These are phyloP conservation scores for Xylariaceae sp. DNA, from an alignment of 2,329 filamentous ascomycete species.

Conservation along the genomic window DNA sequence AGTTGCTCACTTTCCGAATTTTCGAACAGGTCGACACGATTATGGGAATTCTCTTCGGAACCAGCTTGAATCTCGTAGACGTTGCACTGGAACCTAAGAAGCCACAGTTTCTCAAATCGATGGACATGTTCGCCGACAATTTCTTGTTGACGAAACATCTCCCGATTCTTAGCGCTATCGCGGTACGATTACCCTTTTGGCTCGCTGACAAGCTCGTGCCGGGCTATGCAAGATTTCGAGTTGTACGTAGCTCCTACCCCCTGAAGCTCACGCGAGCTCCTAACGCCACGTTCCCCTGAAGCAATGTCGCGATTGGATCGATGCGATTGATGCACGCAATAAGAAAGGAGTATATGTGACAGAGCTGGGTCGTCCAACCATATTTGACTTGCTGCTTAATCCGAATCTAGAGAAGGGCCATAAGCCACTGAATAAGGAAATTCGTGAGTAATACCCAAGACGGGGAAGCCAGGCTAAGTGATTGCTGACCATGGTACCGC, in stretches of 20 bases:
- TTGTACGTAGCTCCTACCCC: slow-evolving; percentile 3
- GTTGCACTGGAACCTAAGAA: slow-evolving; percentile 13
- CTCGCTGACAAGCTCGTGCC: slow-evolving; percentile 12
- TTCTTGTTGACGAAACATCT: slow-evolving; percentile 19
- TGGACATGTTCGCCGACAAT: slow-evolving; percentile 21
- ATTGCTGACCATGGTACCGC: too few species aligned
- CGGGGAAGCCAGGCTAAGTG: too few species aligned
- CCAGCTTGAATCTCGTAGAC: neutral
- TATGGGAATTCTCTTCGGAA: slow-evolving; percentile 16
- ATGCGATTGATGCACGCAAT: slow-evolving; percentile 7
- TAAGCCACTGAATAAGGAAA: slow-evolving; percentile 2
- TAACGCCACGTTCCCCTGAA: neutral
- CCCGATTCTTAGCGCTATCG: slow-evolving; percentile 8
- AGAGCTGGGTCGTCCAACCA: slow-evolving; percentile 8
- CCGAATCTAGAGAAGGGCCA: slow-evolving; percentile 13
- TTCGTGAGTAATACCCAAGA: neutral
- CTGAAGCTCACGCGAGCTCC: neutral
- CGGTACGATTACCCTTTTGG: slow-evolving; percentile 5
- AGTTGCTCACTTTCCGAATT: too few species aligned
- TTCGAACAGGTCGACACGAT: slow-evolving; percentile 18
- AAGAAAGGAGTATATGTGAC: slow-evolving; percentile 8
- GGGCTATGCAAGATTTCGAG: slow-evolving; percentile 14
- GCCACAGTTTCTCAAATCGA: slow-evolving; percentile 8
- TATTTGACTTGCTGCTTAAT: slow-evolving; percentile 14
- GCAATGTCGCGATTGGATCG: slow-evolving; percentile 16